Evolutionary conservation across 2,329 filamentous ascomycete species (phyloP).

Genomic region (Diaporthe capsici): DNA sequence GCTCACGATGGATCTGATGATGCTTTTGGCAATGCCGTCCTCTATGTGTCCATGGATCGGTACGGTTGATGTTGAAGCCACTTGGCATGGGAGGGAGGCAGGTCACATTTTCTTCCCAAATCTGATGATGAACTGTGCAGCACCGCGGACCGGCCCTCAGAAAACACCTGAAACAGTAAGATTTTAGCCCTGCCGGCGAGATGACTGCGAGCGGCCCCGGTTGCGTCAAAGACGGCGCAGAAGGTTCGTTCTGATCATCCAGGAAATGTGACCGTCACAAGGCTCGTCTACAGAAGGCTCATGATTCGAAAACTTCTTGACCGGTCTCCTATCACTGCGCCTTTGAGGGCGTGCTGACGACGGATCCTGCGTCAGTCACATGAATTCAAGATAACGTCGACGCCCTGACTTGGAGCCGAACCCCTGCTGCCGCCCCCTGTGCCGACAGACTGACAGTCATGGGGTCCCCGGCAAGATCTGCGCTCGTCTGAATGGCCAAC

Average conservation of each 20-base stretch:
- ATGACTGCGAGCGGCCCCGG: background rate
- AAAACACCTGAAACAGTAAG: slow-evolving; percentile 29
- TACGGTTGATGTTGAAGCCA: slow-evolving; percentile 3
- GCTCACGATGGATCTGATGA: background rate
- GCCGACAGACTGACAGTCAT: slow-evolving; percentile 28
- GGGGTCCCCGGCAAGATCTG: slow-evolving; percentile 31
- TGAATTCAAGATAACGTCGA: slow-evolving; percentile 29
- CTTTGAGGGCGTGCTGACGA: slow-evolving; percentile 8
- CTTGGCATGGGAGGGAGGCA: background rate
- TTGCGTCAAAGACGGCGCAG: background rate
- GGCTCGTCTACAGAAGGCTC: slow-evolving; percentile 20
- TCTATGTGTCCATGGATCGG: background rate
- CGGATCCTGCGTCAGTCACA: slow-evolving; percentile 28
- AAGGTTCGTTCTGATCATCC: slow-evolving; percentile 1
- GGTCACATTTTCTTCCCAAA: slow-evolving; percentile 18
- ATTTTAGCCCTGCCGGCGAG: slow-evolving; percentile 33
- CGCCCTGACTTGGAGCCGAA: background rate
- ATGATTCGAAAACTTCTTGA: slow-evolving; percentile 24
- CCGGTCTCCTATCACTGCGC: slow-evolving; percentile 27
- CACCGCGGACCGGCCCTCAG: slow-evolving; percentile 39
- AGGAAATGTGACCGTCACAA: slow-evolving; percentile 18
- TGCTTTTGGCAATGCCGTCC: background rate
- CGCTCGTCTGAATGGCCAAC: slow-evolving; percentile 32
- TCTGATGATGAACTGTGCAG: slow-evolving; percentile 5
- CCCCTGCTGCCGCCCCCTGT: slow-evolving; percentile 30